Evolutionary conservation across 2,329 filamentous ascomycete species (phyloP), one percentile per base, ranked within the genome.

Genomic region (Alternaria novae-zelandiae): DNA sequence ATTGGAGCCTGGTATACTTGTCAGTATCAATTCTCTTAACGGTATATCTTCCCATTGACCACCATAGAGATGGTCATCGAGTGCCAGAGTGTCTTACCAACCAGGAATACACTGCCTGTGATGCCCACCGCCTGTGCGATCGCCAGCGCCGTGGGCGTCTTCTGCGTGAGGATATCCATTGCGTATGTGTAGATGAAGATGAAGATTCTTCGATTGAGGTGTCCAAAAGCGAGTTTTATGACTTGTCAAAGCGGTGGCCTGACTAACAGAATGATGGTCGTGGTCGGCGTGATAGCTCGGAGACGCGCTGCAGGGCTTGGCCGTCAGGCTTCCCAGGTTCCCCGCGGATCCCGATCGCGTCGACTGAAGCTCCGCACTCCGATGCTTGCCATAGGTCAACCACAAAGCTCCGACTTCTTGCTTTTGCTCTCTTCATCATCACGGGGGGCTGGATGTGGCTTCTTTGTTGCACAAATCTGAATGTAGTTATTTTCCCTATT

Each of bases 41-140:
- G 12, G 2, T n/a, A 9, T 28, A 41, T 10, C 17, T 11, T 6
- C 12, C 5, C 15, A 17, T 49, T 49, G 23, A n/a, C 21, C 7
- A 4, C 20, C 0, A 10, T 32, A 0, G 17, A 21, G 20, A n/a
- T 25, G 41, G 12, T 6, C 11, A 30, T 21, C 25, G 28, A 20
- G 5, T 23, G 13, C 9, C 15, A 12, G 20, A 21, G 7, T 12
- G 23, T 44, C 75, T 47, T 66, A 82, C 82, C 82, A n/a, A 79
- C 73, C 4, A 85, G 70, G 58, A 83, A 81, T 21, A 84, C 82
- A 41, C 85, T 82, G 49, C 83, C 70, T 30, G 86, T 85, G 65
- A 89, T 81, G 59, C 85, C 84, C 6, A 86, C 70, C 10, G 82
- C 81, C 73, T 87, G 85, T 23, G 84, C 81, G 56, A 83, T 70